Evolutionary conservation across 2,329 filamentous ascomycete genomes (phyloP).

Genomic region (Cercospora zeae-maydis): DNA sequence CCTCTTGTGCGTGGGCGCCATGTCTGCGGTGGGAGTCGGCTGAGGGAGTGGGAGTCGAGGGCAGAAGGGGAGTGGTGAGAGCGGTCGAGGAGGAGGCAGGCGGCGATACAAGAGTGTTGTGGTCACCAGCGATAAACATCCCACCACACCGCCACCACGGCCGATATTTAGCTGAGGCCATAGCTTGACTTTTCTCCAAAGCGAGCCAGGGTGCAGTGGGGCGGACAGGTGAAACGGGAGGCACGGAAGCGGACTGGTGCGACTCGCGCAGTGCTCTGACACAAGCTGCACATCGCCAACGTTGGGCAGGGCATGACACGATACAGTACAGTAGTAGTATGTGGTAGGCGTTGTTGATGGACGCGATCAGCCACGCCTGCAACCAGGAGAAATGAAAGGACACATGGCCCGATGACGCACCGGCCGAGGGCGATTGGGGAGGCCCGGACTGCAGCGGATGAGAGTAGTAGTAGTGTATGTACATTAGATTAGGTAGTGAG

Average conservation of each 20-base stretch:
- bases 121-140: constrained; percentile 3
- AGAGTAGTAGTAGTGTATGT: too few species aligned
- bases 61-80: neutral
- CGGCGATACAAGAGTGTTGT: neutral
- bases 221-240: neutral
- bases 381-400: neutral
- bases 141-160: constrained; percentile 14
- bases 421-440: neutral
- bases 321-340: neutral
- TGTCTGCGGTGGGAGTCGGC: constrained; percentile 3
- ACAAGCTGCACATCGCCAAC: neutral
- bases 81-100: neutral
- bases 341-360: too few species aligned
- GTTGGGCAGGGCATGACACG: neutral
- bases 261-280: constrained; percentile 1
- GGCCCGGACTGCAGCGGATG: too few species aligned
- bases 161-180: constrained; percentile 10
- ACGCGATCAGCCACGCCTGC: neutral
- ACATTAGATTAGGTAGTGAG: too few species aligned
- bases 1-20: constrained; percentile 28
- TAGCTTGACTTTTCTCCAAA: constrained; percentile 10
- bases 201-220: neutral
- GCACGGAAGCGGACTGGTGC: neutral
- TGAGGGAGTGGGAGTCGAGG: neutral
- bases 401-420: constrained; percentile 1